These are phyloP conservation scores for Starmerella floricola DNA, from an alignment of 805 yeast genomes.

Conservation along the genomic window DNA sequence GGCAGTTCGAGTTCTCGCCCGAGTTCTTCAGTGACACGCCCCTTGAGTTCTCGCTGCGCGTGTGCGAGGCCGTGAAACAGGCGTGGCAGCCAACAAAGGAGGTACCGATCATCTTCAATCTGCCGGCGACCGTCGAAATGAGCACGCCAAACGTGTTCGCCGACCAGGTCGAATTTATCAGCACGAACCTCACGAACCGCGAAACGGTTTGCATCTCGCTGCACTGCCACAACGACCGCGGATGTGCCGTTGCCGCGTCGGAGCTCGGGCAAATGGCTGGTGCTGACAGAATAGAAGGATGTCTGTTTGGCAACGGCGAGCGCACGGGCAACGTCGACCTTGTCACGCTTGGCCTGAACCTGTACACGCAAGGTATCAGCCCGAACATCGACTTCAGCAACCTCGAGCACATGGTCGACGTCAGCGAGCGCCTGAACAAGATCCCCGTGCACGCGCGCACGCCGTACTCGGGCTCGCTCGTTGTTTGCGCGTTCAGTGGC, in stretches of 20 bases:
- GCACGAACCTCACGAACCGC: constrained; percentile 48
- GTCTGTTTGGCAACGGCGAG: constrained; percentile 77
- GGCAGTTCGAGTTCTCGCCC: constrained; percentile 73
- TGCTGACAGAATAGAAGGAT: constrained; percentile 81
- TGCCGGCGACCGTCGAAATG: constrained; percentile 80
- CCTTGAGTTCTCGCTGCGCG: constrained; percentile 47
- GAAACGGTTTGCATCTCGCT: constrained; percentile 62
- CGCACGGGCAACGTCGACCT: constrained; percentile 79
- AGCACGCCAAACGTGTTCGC: constrained; percentile 72
- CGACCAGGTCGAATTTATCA: constrained; percentile 69
- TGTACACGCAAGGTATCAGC: constrained; percentile 65
- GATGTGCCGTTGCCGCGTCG: constrained; percentile 82
- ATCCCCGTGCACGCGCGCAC: constrained; percentile 69
- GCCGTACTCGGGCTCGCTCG: constrained; percentile 73
- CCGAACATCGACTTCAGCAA: constrained; percentile 65
- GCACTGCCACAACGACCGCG: constrained; percentile 77
- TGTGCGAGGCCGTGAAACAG: constrained; percentile 62
- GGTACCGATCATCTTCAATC: constrained; percentile 61
- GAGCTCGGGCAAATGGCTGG: constrained; percentile 75
- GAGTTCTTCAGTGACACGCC: constrained; percentile 67
- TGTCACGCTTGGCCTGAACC: constrained; percentile 62
- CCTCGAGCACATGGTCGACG: constrained; percentile 50
- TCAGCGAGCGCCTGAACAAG: constrained; percentile 69
- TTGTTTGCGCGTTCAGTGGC: constrained; percentile 73
- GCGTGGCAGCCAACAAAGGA: constrained; percentile 63